Conservation (phyloP, 495 filamentous ascomycete species). For the Copromyces sp. region DNA sequence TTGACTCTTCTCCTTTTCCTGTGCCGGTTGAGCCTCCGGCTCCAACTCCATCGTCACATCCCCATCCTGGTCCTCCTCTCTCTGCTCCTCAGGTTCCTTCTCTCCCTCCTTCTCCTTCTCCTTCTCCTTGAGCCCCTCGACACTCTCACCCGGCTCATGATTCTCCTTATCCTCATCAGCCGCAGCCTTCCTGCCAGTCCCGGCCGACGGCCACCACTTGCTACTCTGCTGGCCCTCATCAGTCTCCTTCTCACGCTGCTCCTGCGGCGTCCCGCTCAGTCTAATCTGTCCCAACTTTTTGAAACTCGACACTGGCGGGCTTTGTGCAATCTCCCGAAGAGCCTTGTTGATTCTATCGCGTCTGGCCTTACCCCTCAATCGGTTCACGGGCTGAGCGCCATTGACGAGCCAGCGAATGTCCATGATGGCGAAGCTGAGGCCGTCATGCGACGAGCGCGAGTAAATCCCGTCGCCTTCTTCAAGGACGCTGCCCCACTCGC, state of each 20-base stretch:
- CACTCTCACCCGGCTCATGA: neutral
- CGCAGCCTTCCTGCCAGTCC: neutral
- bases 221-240: neutral
- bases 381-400: constrained; percentile 52
- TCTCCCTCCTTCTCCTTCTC: constrained; percentile 35
- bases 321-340: constrained; percentile 30
- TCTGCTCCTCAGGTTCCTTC: neutral
- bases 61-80: neutral
- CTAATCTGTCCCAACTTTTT: neutral
- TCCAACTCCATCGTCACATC: neutral
- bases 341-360: constrained; percentile 40
- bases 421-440: constrained; percentile 77
- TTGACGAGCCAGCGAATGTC: constrained; percentile 70
- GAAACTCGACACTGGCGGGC: neutral
- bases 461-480: constrained; percentile 14
- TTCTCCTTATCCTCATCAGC: neutral
- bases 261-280: neutral
- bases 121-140: constrained; percentile 22
- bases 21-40: neutral
- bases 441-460: constrained; percentile 54
- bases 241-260: constrained; percentile 7
- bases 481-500: constrained; percentile 52
- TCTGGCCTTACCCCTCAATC: constrained; percentile 35
- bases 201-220: neutral
- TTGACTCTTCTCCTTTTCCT: neutral